These are phyloP conservation scores for Fraxinus angustifolia DNA, from an alignment of 305 asterid genomes.

Conservation along the genomic window DNA sequence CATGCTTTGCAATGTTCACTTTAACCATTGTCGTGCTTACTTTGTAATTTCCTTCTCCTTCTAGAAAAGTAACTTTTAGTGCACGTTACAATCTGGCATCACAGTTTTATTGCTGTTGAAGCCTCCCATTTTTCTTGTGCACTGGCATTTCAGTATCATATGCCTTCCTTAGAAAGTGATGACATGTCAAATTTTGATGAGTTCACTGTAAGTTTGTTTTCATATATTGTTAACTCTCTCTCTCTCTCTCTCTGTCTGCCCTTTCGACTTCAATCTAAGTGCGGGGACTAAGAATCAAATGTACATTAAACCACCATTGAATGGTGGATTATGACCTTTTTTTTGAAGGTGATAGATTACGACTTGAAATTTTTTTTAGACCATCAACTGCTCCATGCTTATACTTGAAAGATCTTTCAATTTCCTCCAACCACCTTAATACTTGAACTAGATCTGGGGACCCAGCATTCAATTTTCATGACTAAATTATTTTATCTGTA, in stretches of 20 bases:
- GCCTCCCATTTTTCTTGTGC: background rate
- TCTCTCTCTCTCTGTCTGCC: background rate
- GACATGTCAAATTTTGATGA: slow-evolving; percentile 9
- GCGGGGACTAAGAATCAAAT: background rate
- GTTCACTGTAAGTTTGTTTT: background rate
- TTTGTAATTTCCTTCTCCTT: background rate
- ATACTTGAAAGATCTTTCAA: background rate
- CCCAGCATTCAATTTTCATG: background rate
- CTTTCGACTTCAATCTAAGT: slow-evolving; percentile 6
- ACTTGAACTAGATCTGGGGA: background rate
- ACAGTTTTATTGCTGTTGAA: background rate
- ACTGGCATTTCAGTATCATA: slow-evolving; percentile 11
- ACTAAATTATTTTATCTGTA: slow-evolving; percentile 9
- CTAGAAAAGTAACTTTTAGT: background rate
- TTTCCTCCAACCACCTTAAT: background rate
- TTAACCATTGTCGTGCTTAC: background rate
- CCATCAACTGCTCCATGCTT: background rate
- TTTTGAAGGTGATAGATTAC: background rate
- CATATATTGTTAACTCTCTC: background rate
- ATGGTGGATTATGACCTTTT: background rate
- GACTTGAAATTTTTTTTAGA: background rate
- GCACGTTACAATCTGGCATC: background rate
- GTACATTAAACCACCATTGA: background rate
- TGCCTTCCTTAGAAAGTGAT: slow-evolving; percentile 7
- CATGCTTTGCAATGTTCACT: background rate